Evolutionary conservation across 2,329 filamentous ascomycete genomes (phyloP).

Genomic region (Colletotrichum tropicicola): DNA sequence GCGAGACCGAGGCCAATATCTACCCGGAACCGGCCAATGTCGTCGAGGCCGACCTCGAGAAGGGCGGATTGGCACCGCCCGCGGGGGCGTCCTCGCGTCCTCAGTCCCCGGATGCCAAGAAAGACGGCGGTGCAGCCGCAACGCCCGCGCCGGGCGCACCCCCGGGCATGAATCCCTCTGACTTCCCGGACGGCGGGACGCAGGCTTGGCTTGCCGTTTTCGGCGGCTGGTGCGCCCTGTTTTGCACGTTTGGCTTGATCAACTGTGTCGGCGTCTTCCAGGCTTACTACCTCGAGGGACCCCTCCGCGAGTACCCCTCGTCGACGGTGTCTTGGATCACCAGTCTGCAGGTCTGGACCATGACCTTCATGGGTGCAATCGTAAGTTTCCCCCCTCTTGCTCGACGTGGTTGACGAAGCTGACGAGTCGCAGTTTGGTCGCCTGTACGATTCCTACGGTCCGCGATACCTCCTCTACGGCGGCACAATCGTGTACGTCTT

Average conservation of each 20-base stretch:
- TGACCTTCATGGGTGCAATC: conserved; percentile 58
- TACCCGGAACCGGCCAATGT: conserved; percentile 41
- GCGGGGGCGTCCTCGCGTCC: neutral
- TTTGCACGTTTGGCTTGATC: conserved; percentile 54
- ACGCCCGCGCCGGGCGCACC: conserved; percentile 23
- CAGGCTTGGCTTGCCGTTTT: conserved; percentile 67
- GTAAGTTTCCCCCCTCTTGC: conserved; percentile 44
- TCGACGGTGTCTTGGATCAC: conserved; percentile 69
- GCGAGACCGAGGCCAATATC: conserved; percentile 44
- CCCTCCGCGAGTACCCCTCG: conserved; percentile 55
- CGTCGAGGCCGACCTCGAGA: conserved; percentile 45
- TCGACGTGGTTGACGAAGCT: neutral
- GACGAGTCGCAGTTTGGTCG: conserved; percentile 56
- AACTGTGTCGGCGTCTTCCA: conserved; percentile 65
- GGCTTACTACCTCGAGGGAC: conserved; percentile 62
- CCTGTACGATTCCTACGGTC: conserved; percentile 72
- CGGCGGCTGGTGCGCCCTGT: conserved; percentile 52
- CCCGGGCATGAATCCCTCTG: conserved; percentile 48
- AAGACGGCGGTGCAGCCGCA: too few species aligned
- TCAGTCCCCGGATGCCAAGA: conserved; percentile 21
- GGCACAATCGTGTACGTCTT: conserved; percentile 68
- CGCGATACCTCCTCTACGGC: conserved; percentile 61
- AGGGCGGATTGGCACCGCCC: conserved; percentile 32
- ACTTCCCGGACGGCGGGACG: conserved; percentile 67
- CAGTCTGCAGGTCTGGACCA: conserved; percentile 59